These are phyloP conservation scores for Phytophthora constricta DNA, from an alignment of 352 stramenopile species.

Conservation along the genomic window DNA sequence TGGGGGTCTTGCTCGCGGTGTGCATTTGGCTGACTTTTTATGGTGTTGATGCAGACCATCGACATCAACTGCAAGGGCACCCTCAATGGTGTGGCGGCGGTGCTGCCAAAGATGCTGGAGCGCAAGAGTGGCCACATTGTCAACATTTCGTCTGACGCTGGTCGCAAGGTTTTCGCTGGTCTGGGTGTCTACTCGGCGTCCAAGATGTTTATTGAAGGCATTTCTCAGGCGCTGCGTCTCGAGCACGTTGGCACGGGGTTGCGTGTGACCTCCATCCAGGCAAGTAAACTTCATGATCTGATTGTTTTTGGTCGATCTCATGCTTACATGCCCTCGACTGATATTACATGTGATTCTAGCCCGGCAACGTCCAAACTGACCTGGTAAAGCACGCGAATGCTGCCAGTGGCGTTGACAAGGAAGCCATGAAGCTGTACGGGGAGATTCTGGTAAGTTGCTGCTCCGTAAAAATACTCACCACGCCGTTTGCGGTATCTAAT, in stretches of 20 bases:
- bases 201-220: conserved; percentile 93
- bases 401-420: conserved; percentile 69
- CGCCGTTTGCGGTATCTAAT: conserved; percentile 8
- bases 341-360: conserved; percentile 44
- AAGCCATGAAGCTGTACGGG: conserved; percentile 81
- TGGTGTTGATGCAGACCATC: conserved; percentile 59
- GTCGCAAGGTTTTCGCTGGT: conserved; percentile 82
- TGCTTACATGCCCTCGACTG: neutral
- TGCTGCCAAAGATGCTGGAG: conserved; percentile 76
- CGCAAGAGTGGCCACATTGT: conserved; percentile 84
- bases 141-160: conserved; percentile 89
- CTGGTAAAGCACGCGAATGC: conserved; percentile 86
- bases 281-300: conserved; percentile 13
- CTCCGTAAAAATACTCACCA: neutral
- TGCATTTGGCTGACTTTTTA: neutral
- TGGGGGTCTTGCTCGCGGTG: neutral
- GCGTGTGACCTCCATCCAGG: conserved; percentile 88
- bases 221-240: conserved; percentile 85
- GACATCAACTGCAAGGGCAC: conserved; percentile 95
- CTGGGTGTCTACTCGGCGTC: conserved; percentile 90
- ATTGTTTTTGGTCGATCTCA: neutral
- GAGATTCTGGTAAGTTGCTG: conserved; percentile 43
- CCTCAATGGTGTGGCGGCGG: conserved; percentile 86
- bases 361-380: conserved; percentile 92
- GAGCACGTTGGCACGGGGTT: conserved; percentile 89